A percentile compares a stretch with the other conserved stretches of the same genome.
phyloP scores from a whole-genome alignment of 2,329 filamentous ascomycete genomes.

The Achaetomium macrosporum region DNA sequence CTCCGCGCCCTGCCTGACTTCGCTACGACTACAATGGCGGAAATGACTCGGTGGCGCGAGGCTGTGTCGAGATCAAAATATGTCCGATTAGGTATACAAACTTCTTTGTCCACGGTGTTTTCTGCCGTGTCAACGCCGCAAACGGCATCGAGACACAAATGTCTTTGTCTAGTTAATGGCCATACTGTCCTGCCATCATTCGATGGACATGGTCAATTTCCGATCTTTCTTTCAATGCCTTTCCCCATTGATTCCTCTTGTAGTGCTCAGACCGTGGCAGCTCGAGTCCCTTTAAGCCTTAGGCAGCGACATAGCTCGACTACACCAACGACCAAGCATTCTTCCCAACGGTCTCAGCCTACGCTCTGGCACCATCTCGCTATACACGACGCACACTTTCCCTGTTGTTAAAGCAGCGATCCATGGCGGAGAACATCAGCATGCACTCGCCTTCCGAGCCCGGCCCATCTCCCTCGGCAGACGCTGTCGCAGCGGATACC shows the following conservation, averaged over 20 bases:
- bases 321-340: too few relatives aligned
- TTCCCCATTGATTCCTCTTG: background rate
- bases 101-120: background rate
- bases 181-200: background rate
- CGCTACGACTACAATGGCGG: background rate
- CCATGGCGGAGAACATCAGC: background rate
- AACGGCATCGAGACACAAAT: background rate
- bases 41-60: background rate
- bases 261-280: background rate
- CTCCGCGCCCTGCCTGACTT: background rate
- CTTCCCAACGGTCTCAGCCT: too few relatives aligned
- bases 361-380: too few relatives aligned
- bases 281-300: too few relatives aligned
- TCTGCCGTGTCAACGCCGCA: background rate
- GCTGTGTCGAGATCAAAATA: background rate
- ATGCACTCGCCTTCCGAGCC: too few relatives aligned
- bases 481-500: too few relatives aligned
- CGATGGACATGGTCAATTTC: background rate
- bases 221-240: background rate
- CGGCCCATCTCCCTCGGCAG: too few relatives aligned
- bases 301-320: too few relatives aligned
- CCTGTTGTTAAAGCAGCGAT: background rate
- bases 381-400: too few relatives aligned
- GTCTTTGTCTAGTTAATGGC: conserved; percentile 3
- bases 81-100: too few relatives aligned